Conservation (phyloP, 2,329 filamentous ascomycete species). For the Ophiostoma tasmaniense region DNA sequence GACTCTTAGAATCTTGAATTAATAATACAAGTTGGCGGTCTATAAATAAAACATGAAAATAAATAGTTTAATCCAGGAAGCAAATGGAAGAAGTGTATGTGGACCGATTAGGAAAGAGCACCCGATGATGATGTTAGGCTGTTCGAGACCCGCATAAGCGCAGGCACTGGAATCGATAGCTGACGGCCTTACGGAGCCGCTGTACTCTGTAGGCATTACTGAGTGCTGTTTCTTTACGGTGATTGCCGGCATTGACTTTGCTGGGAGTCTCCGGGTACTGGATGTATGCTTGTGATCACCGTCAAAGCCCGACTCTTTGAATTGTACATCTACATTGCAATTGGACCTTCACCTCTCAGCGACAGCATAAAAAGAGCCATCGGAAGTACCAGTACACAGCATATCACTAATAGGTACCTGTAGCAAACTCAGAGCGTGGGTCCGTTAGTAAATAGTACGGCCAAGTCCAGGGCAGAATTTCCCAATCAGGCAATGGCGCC, state of each 20-base stretch:
- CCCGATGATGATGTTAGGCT: background rate
- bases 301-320: background rate
- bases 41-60: background rate
- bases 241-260: too few species aligned
- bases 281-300: too few species aligned
- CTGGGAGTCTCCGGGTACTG: too few species aligned
- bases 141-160: background rate
- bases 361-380: background rate
- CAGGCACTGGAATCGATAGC: background rate
- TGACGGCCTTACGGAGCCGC: too few species aligned
- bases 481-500: background rate
- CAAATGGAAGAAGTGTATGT: background rate
- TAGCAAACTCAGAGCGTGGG: background rate
- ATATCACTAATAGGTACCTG: background rate
- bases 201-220: too few species aligned
- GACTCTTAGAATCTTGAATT: background rate
- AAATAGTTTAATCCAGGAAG: background rate
- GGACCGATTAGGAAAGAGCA: constrained; percentile 1
- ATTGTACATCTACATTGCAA: background rate
- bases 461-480: background rate
- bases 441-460: background rate
- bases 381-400: background rate
- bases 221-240: too few species aligned
- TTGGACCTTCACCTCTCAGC: background rate
- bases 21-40: background rate